Conservation (phyloP, 2,329 filamentous ascomycete species). For the Domatiomyces globalis region DNA sequence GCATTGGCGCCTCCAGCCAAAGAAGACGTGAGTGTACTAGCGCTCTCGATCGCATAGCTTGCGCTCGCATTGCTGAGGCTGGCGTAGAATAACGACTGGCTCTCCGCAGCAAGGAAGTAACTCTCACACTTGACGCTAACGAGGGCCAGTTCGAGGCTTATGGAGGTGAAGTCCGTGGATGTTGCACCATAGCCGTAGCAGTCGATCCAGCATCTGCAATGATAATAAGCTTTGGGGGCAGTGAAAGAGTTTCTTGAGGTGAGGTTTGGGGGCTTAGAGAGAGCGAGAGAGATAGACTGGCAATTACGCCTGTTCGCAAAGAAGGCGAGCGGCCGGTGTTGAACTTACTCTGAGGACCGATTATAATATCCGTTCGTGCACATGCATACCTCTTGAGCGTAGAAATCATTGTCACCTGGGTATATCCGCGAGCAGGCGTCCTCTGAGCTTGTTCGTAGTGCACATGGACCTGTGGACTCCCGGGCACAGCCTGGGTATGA, state of each 20-base stretch:
- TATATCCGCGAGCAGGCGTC: background rate
- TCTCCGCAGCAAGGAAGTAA: background rate
- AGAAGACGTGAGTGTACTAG: background rate
- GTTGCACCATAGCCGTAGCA: background rate
- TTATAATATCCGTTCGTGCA: background rate
- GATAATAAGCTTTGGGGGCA: background rate
- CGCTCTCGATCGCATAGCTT: background rate
- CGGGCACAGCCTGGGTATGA: background rate
- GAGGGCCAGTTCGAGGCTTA: background rate
- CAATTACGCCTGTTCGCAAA: too few species aligned
- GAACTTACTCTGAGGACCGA: constrained; percentile 1
- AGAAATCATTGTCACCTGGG: background rate
- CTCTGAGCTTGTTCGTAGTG: background rate
- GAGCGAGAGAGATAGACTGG: too few species aligned
- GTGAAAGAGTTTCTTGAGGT: too few species aligned
- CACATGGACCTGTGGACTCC: background rate
- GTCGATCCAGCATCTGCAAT: background rate
- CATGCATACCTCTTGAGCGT: background rate
- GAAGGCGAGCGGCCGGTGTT: too few species aligned
- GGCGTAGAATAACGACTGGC: background rate
- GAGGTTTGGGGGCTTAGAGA: too few species aligned
- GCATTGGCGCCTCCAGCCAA: background rate
- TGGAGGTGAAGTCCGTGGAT: background rate
- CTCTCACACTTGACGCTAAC: background rate
- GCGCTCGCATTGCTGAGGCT: background rate